A percentile compares a stretch with the other conserved stretches of the same genome.
Conservation (phyloP, 345 rosid genomes). For the Acer saccharum region DNA sequence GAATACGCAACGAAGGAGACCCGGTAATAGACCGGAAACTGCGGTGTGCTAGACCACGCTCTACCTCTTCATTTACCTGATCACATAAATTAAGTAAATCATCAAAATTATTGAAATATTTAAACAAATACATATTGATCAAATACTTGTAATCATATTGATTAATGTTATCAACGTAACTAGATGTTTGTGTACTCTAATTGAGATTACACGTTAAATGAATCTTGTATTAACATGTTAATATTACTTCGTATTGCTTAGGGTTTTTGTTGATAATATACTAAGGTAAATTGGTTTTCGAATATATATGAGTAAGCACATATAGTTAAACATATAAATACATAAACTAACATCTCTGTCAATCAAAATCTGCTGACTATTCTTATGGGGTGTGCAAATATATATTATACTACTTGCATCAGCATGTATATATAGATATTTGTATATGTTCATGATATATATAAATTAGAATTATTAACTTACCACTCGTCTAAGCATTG, state of each 20-base stretch:
- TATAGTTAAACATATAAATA: background rate
- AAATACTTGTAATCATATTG: too few species aligned
- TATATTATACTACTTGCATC: background rate
- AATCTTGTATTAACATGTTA: background rate
- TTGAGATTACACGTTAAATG: too few species aligned
- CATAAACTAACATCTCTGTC: background rate
- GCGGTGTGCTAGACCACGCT: conserved; percentile 41
- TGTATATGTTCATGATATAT: too few species aligned
- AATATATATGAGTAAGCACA: background rate
- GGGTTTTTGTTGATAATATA: background rate
- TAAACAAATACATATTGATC: too few species aligned
- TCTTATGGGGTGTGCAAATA: background rate
- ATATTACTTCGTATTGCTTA: background rate
- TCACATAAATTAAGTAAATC: background rate
- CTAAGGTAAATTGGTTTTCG: background rate
- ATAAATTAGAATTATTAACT: conserved; percentile 2
- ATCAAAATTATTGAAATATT: background rate
- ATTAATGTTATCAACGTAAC: too few species aligned
- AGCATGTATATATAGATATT: background rate
- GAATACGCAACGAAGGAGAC: conserved; percentile 50
- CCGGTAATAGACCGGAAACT: conserved; percentile 31
- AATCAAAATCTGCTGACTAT: background rate
- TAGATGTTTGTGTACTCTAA: too few species aligned
- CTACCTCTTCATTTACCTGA: conserved; percentile 85
- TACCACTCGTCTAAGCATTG: conserved; percentile 85